Evolutionary conservation across 2,329 filamentous ascomycete genomes (phyloP).

Genomic region (Leptographium wingfieldii): DNA sequence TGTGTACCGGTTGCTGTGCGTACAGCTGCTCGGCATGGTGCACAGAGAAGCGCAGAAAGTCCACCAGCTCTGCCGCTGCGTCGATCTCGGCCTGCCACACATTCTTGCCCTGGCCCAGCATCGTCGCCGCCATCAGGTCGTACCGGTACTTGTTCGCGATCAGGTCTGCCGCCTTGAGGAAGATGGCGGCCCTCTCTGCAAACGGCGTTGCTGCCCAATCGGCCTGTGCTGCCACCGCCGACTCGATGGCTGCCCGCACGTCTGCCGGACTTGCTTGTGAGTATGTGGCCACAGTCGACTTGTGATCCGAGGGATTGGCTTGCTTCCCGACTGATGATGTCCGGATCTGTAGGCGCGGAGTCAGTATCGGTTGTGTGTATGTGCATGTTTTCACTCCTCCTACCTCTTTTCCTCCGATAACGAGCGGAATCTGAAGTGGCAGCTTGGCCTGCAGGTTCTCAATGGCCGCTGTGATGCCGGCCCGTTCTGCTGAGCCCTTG

Average conservation of each 20-base stretch:
- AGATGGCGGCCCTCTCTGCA: slow-evolving; percentile 79
- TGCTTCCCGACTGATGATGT: slow-evolving; percentile 56
- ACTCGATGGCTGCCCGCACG: slow-evolving; percentile 67
- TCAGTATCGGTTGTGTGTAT: neutral
- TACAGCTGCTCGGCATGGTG: slow-evolving; percentile 89
- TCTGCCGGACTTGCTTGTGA: slow-evolving; percentile 68
- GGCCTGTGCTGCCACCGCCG: slow-evolving; percentile 73
- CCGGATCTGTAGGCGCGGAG: slow-evolving; percentile 39
- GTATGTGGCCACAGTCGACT: slow-evolving; percentile 66
- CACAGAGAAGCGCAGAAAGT: slow-evolving; percentile 92
- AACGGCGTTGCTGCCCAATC: slow-evolving; percentile 82
- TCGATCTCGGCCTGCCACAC: slow-evolving; percentile 99
- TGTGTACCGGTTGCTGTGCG: slow-evolving; percentile 71
- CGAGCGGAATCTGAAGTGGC: slow-evolving; percentile 67
- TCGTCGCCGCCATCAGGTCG: slow-evolving; percentile 90
- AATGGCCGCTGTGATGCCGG: slow-evolving; percentile 62
- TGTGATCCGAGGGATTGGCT: slow-evolving; percentile 72
- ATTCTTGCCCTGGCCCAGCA: slow-evolving; percentile 96
- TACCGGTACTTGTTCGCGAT: slow-evolving; percentile 89
- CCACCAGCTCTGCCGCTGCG: slow-evolving; percentile 77
- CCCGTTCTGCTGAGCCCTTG: slow-evolving; percentile 69
- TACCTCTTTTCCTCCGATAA: slow-evolving; percentile 74
- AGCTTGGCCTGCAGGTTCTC: slow-evolving; percentile 54
- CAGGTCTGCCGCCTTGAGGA: slow-evolving; percentile 90
- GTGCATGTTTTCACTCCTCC: neutral